Evolutionary conservation across 305 asterid species (phyloP).

Genomic region (Stenogyne calaminthoides): DNA sequence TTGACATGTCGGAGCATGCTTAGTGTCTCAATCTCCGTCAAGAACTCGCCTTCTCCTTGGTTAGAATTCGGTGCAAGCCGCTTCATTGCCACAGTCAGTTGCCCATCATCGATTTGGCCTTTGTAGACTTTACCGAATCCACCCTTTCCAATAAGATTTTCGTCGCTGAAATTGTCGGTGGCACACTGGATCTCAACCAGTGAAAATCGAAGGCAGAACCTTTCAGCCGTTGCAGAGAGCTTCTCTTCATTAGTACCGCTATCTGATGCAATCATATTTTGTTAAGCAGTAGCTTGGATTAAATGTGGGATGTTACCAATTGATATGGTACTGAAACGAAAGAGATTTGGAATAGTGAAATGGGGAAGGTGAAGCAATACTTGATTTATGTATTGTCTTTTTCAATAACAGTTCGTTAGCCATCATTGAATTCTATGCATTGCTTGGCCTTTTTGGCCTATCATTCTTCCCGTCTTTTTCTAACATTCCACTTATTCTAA

Average conservation of each 20-base stretch:
- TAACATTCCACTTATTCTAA: too few relatives aligned
- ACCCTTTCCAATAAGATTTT: conserved; percentile 27
- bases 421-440: neutral
- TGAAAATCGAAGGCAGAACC: conserved; percentile 23
- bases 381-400: neutral
- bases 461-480: neutral
- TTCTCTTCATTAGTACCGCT: conserved; percentile 8
- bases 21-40: neutral
- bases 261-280: neutral
- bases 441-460: too few relatives aligned
- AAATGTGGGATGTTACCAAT: too few relatives aligned
- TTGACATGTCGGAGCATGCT: conserved; percentile 29
- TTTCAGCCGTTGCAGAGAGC: conserved; percentile 11
- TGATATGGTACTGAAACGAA: too few relatives aligned
- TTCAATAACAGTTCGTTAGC: neutral
- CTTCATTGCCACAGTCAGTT: conserved; percentile 23
- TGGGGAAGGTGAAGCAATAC: too few relatives aligned
- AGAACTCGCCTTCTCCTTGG: conserved; percentile 28
- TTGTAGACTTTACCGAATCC: neutral
- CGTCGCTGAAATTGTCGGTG: conserved; percentile 19
- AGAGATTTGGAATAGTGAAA: too few relatives aligned
- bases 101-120: conserved; percentile 11
- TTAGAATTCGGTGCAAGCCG: conserved; percentile 4
- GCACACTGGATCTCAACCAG: conserved; percentile 23
- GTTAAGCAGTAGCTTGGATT: too few relatives aligned